phyloP scores from a whole-genome alignment of 2,329 filamentous ascomycete genomes.

The Aspergillus cejpii region DNA sequence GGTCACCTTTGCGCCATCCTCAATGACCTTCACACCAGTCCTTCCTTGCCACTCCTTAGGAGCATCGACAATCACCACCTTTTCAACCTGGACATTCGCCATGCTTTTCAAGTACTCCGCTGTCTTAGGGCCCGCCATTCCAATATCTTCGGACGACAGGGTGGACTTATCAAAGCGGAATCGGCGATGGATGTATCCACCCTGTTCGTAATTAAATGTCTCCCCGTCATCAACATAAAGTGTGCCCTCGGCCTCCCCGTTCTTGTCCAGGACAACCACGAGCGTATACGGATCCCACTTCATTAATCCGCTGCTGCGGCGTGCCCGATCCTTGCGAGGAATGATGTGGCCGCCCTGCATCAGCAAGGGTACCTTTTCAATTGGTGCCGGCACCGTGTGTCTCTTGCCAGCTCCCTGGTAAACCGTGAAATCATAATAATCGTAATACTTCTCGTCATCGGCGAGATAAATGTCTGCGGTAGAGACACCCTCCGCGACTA shows the following conservation, averaged over 20 bases:
- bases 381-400: slow-evolving; percentile 64
- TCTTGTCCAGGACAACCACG: slow-evolving; percentile 63
- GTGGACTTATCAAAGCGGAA: slow-evolving; percentile 60
- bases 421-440: slow-evolving; percentile 83
- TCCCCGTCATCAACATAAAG: slow-evolving; percentile 93
- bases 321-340: slow-evolving; percentile 77
- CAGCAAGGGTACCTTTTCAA: slow-evolving; percentile 80
- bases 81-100: slow-evolving; percentile 71
- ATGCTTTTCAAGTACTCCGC: slow-evolving; percentile 73
- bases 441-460: slow-evolving; percentile 83
- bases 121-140: slow-evolving; percentile 55
- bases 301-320: slow-evolving; percentile 83
- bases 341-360: slow-evolving; percentile 93
- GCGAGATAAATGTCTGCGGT: slow-evolving; percentile 77
- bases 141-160: slow-evolving; percentile 65
- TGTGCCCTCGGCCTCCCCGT: slow-evolving; percentile 68
- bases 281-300: slow-evolving; percentile 92
- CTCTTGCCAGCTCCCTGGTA: slow-evolving; percentile 66
- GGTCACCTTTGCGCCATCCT: slow-evolving; percentile 42
- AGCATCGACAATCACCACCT: slow-evolving; percentile 74
- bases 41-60: slow-evolving; percentile 64
- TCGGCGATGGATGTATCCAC: slow-evolving; percentile 78
- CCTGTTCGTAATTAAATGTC: slow-evolving; percentile 77
- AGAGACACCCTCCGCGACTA: slow-evolving; percentile 68
- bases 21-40: slow-evolving; percentile 47